These are phyloP conservation scores for Tolypocladium pustulatum DNA, from an alignment of 2,329 filamentous ascomycete species.

Conservation along the genomic window DNA sequence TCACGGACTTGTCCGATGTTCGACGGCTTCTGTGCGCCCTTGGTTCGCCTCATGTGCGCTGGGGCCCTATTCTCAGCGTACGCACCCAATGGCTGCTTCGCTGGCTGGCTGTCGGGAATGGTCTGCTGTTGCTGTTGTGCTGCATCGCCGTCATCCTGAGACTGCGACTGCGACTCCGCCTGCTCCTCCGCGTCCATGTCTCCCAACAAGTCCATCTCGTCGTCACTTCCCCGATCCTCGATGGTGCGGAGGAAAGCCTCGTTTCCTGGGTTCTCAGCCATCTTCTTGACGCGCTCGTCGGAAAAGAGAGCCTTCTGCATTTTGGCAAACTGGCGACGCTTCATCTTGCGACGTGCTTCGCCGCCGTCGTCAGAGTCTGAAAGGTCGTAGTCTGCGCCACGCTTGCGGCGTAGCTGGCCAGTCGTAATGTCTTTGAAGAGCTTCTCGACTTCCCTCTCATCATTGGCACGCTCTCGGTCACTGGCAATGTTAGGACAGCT, in stretches of 20 bases:
- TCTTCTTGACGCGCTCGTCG: constrained; percentile 83
- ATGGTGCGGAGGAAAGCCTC: constrained; percentile 84
- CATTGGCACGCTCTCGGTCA: constrained; percentile 65
- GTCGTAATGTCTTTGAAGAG: constrained; percentile 89
- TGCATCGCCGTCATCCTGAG: constrained; percentile 15
- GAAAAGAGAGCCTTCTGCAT: constrained; percentile 83
- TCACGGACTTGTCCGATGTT: constrained; percentile 73
- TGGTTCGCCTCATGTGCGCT: constrained; percentile 52
- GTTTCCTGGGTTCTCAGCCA: constrained; percentile 81
- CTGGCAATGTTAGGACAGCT: constrained; percentile 29
- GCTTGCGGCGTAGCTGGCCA: constrained; percentile 75
- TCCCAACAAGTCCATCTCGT: constrained; percentile 67
- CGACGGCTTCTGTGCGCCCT: constrained; percentile 54
- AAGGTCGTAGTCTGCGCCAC: constrained; percentile 70
- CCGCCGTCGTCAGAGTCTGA: constrained; percentile 87
- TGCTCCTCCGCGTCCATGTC: constrained; percentile 22
- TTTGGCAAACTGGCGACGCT: constrained; percentile 78
- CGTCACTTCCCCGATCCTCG: constrained; percentile 67
- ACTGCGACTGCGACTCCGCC: constrained; percentile 25
- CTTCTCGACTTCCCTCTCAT: constrained; percentile 83
- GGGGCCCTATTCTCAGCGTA: constrained; percentile 39
- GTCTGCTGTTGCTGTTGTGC: constrained; percentile 20
- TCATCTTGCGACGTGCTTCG: constrained; percentile 66
- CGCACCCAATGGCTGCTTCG: constrained; percentile 22
- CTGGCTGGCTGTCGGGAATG: constrained; percentile 43